Evolutionary conservation across 352 stramenopile species (phyloP).

Genomic region (Phytopythium aichiense): DNA sequence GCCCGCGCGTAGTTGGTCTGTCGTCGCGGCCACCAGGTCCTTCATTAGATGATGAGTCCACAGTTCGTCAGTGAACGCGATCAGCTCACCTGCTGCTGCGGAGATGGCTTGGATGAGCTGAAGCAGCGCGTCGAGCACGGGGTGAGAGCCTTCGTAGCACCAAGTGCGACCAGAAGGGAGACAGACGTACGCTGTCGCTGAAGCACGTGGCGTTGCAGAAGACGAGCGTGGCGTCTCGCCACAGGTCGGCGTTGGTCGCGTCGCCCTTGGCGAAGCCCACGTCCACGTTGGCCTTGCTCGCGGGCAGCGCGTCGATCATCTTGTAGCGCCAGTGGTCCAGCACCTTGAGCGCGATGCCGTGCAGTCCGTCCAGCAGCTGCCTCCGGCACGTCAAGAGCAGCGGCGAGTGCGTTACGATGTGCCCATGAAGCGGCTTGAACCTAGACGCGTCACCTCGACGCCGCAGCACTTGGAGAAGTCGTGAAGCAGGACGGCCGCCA

Average conservation of each 20-base stretch:
- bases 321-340: constrained; percentile 68
- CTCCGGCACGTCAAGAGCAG: not conserved
- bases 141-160: not conserved
- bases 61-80: not conserved
- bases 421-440: not conserved
- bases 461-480: constrained; percentile 65
- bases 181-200: constrained; percentile 45
- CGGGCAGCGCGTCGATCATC: constrained; percentile 46
- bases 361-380: constrained; percentile 50
- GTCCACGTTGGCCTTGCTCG: constrained; percentile 47
- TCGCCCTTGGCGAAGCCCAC: constrained; percentile 53
- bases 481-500: constrained; percentile 53
- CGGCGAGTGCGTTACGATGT: not conserved
- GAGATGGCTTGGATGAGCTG: constrained; percentile 32
- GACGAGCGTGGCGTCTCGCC: constrained; percentile 51
- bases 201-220: constrained; percentile 74
- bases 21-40: not conserved
- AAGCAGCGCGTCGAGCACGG: not conserved
- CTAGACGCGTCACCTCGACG: constrained; percentile 29
- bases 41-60: constrained; percentile 24
- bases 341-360: constrained; percentile 52
- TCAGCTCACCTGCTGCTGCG: constrained; percentile 22
- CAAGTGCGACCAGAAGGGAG: not conserved
- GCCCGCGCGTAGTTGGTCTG: constrained; percentile 40
- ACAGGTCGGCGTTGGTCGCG: constrained; percentile 39